Evolutionary conservation across 2,329 filamentous ascomycete species (phyloP).

Genomic region (Simplicillium aogashimaense): DNA sequence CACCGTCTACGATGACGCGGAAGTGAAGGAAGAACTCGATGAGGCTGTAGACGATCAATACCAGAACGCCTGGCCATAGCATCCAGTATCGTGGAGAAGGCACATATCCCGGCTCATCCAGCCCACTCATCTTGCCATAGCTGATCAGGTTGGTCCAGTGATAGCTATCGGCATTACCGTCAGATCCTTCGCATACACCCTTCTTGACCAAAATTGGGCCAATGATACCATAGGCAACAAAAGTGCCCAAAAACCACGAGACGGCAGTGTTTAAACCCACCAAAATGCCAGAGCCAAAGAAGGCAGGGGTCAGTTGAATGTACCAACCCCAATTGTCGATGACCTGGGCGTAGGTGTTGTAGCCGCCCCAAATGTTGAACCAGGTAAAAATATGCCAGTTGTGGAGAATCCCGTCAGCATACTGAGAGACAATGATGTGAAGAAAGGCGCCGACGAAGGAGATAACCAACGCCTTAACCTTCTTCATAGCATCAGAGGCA

Average conservation of each 20-base stretch:
- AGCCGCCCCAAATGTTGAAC: conserved; percentile 45
- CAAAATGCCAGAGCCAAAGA: conserved; percentile 46
- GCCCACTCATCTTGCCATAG: conserved; percentile 21
- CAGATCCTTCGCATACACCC: conserved; percentile 36
- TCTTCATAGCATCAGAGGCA: conserved; percentile 40
- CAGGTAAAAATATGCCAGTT: conserved; percentile 45
- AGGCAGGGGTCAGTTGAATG: conserved; percentile 49
- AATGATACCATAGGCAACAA: conserved; percentile 46
- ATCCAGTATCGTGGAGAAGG: conserved; percentile 31
- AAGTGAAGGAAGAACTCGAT: conserved; percentile 30
- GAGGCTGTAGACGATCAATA: conserved; percentile 29
- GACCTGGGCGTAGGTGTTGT: conserved; percentile 37
- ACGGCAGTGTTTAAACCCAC: conserved; percentile 44
- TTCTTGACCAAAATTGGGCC: conserved; percentile 35
- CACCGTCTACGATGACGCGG: conserved; percentile 23
- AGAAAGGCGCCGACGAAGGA: conserved; percentile 40
- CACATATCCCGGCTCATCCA: conserved; percentile 15
- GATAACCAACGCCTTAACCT: conserved; percentile 43
- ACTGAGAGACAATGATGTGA: conserved; percentile 47
- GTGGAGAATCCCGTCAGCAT: conserved; percentile 49
- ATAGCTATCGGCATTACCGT: conserved; percentile 11
- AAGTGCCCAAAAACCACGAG: conserved; percentile 46
- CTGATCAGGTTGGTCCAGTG: conserved; percentile 18
- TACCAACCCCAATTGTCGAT: conserved; percentile 54
- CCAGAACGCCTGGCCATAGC: conserved; percentile 33